phyloP scores from a whole-genome alignment of 768 basidiomycete genomes.

The Pleurotus tuber-regium region DNA sequence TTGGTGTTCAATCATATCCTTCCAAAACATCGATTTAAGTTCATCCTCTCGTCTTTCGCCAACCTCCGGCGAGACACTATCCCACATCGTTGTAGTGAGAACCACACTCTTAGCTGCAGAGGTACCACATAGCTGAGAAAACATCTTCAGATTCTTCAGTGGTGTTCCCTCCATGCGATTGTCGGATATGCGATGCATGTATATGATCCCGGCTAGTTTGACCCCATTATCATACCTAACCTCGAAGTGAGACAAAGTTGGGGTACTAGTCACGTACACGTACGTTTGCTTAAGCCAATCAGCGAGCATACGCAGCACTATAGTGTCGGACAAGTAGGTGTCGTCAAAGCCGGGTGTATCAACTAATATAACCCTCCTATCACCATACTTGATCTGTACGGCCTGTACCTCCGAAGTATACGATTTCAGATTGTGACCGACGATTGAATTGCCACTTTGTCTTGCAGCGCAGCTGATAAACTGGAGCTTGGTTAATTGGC shows the following conservation, averaged over 20 bases:
- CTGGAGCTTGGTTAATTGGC: conserved; percentile 13
- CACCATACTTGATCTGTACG: conserved; percentile 21
- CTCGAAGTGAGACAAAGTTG: too few relatives aligned
- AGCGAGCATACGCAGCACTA: conserved; percentile 36
- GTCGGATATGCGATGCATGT: conserved; percentile 39
- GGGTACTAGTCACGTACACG: too few relatives aligned
- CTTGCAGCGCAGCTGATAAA: conserved; percentile 23
- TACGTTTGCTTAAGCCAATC: conserved; percentile 26
- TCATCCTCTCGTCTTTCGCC: conserved; percentile 29
- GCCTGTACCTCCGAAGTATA: conserved; percentile 35
- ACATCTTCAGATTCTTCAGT: conserved; percentile 8
- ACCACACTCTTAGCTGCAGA: conserved; percentile 37
- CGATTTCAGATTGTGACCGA: conserved; percentile 29
- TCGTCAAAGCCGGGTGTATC: conserved; percentile 39
- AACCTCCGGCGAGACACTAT: conserved; percentile 20
- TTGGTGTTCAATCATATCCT: conserved; percentile 35
- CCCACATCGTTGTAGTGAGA: conserved; percentile 46
- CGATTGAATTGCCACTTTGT: conserved; percentile 6
- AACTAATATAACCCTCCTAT: conserved; percentile 30
- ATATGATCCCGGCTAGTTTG: conserved; percentile 31
- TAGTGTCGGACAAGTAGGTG: conserved; percentile 30
- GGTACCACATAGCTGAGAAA: conserved; percentile 25
- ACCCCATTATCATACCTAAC: conserved; percentile 8
- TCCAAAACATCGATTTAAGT: conserved; percentile 36
- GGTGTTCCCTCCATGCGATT: conserved; percentile 19